Base-by-base conservation (phyloP, 352 stramenopile genomes). In the Globisporangium nagaii region DNA sequence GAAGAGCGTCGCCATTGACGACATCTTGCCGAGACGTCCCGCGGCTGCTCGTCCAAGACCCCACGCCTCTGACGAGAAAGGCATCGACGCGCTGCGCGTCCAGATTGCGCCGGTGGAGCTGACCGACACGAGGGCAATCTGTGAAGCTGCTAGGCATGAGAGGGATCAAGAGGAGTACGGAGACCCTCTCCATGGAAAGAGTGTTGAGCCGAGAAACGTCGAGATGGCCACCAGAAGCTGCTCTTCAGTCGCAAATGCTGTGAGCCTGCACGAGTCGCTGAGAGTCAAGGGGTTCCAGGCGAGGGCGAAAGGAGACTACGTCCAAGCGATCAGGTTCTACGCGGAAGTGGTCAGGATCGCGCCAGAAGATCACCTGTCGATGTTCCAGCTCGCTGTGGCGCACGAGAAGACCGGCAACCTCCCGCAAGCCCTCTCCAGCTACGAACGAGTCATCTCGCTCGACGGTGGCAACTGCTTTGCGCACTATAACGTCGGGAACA, bases 401-500 rank as follows among this genome's bases (percentile, higher is more conserved):
- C 67, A 84, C 51, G 77, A 88, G 28, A 66, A 71, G 25, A 78
- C 65, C 4, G 74, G 74, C 0, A 46, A 69, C 8, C 56, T 73
- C 17, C 24, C 61, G 3, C 47, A 58, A 24, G 72, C 77, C 0
- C 20, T 73, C 11, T 19, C 58, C 30, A 56, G 65, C 3, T 88
- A 88, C 51, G 64, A 59, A 3, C 54, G 65, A 32, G 62, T 79
- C 15, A 43, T 78, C 2, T 56, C 55, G 7, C 27, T 50, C 1
- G 58, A 71, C 0, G 30, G 37, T 2, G 40, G 11, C 7, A 75
- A 83, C 24, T 52, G 65, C 8, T 83, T 83, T 44, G 58, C 71
- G 37, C 65, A 83, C 31, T 86, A 74, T 53, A 84, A 86, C 51
- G 57, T 71, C 24, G 77, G 70, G 5, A 88, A 86, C 53, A 52